Base-by-base conservation (phyloP, 257 asterid genomes). In the Solanum appendiculatum region DNA sequence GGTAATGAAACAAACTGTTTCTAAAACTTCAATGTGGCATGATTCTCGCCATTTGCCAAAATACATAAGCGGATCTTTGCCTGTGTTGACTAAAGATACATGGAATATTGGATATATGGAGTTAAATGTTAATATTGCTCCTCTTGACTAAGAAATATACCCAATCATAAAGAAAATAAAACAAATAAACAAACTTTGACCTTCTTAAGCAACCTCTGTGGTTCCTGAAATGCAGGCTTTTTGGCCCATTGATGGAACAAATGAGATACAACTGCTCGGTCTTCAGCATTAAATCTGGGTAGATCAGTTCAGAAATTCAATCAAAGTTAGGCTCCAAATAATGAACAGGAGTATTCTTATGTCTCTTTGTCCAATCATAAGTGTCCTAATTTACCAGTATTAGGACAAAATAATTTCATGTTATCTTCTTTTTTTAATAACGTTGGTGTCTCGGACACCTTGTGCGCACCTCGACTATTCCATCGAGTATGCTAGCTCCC, bases 231-330 rank as follows among this genome's bases (percentile, higher is more conserved):
- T 88, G 99, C 99, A 56, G 99, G 93, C 85, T 93, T 97, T 90
- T 94, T 97, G 36, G 98, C 99, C 99, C 99, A 97, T 86, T 95
- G 91, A 91, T 93, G 98, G 90, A 97, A 97, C 86, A 97, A 82
- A 92, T 92, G 99, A 68, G 99, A 97, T 85, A 97, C 94, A 29
- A 92, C 93, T 73, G 94, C 94, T 88, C 98, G 92, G 86, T 92
- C 91, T 86, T 97, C 98, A 54, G 92, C 86, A 81, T 77, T 87
- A 89, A 97, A 97, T 93, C 99, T 97, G 91, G 44, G 81, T 85
- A 68, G 40, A 75, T 63, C 60, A 46, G 74, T 68, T 70, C 64
- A 88, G 31, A 86, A 81, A 63, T 39, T 73, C 34, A 86, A 83
- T 60, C 18, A 74, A 31, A 86, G n/a, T 66, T 75, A 36, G n/a